phyloP scores from a whole-genome alignment of 2,329 filamentous ascomycete genomes.

The Arachnopeziza araneosa region DNA sequence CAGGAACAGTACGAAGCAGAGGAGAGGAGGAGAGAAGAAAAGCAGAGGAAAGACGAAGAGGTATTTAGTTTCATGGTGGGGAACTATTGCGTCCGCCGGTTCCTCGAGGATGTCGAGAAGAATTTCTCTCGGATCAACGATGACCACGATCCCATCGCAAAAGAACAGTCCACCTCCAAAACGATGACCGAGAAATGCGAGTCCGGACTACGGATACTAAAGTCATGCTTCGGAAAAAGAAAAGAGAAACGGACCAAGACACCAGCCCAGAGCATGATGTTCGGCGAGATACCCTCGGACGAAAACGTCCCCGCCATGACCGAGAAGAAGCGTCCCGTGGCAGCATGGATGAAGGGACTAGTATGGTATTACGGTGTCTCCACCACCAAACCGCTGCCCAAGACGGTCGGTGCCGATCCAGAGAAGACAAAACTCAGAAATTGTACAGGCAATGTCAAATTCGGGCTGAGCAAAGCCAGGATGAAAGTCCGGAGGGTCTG shows the following conservation, averaged over 20 bases:
- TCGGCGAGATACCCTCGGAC: conserved; percentile 9
- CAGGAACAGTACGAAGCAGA: background rate
- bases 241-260: background rate
- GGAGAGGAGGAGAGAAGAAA: background rate
- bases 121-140: background rate
- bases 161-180: background rate
- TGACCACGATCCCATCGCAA: background rate
- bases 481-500: background rate
- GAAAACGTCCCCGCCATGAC: background rate
- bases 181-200: background rate
- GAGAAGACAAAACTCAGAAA: background rate
- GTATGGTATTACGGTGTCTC: conserved; percentile 10
- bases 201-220: background rate
- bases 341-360: conserved; percentile 1
- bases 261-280: conserved; percentile 3
- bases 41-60: background rate
- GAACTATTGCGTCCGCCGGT: conserved; percentile 12
- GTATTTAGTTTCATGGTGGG: conserved; percentile 15
- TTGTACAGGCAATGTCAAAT: background rate
- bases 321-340: background rate
- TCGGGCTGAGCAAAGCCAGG: background rate
- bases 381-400: background rate
- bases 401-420: background rate
- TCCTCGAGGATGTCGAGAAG: conserved; percentile 9
- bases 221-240: background rate